These are phyloP conservation scores for Thermothelomyces thermophilus DNA, from an alignment of 2,329 filamentous ascomycete species.

Conservation along the genomic window DNA sequence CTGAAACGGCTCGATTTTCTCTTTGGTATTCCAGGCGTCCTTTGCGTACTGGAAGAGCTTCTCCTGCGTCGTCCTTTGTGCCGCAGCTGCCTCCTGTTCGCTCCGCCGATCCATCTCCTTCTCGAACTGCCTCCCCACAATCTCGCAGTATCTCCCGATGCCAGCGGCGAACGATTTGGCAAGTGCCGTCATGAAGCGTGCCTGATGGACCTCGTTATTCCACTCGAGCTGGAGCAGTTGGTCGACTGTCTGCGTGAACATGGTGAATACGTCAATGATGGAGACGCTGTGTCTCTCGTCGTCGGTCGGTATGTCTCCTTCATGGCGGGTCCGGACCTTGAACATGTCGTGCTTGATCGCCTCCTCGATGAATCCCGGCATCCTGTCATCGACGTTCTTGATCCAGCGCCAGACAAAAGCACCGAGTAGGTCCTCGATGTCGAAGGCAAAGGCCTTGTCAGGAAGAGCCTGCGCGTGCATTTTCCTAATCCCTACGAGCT, in stretches of 20 bases:
- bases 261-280: conserved; percentile 84
- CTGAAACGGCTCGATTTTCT: conserved; percentile 92
- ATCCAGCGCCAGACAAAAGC: conserved; percentile 98
- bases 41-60: conserved; percentile 90
- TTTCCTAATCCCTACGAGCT: conserved; percentile 74
- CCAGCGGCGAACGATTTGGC: conserved; percentile 78
- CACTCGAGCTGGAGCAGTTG: conserved; percentile 81
- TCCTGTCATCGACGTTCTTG: conserved; percentile 67
- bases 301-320: conserved; percentile 60
- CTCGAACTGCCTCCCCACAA: conserved; percentile 76
- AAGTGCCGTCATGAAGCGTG: conserved; percentile 93
- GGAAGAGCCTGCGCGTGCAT: conserved; percentile 74
- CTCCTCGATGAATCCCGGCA: conserved; percentile 78
- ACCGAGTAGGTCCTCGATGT: conserved; percentile 77
- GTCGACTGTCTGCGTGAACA: conserved; percentile 87
- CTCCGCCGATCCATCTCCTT: conserved; percentile 91
- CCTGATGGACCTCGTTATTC: conserved; percentile 89
- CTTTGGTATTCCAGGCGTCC: conserved; percentile 85
- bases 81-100: conserved; percentile 75
- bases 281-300: conserved; percentile 88
- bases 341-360: conserved; percentile 89
- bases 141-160: conserved; percentile 83
- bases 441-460: conserved; percentile 70
- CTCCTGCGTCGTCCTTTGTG: conserved; percentile 76
- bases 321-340: conserved; percentile 60